Evolutionary conservation across 1,139 yeast genomes (phyloP), one percentile per base, ranked within the genome.

Genomic region (Schwanniomyces etchellsii): DNA sequence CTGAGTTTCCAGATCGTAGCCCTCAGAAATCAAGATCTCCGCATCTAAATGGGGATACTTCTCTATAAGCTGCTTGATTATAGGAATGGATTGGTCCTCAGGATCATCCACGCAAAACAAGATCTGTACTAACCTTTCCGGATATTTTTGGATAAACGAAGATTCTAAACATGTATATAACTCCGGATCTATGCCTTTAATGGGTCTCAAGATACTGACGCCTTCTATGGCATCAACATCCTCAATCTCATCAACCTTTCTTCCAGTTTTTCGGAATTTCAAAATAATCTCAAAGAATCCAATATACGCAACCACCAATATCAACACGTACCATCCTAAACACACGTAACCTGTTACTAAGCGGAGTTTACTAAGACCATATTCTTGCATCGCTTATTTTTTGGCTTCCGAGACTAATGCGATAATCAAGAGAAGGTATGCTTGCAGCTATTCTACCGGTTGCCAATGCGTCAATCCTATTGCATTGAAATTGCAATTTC

Each of bases 121-220:
- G 35, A 86, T 69, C 55, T 86, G 94, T 26, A 82, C 55, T 39
- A 67, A 70, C 17, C 60, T 56, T 1, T 34, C 28, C 1, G 91
- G 85, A 44, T 84, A 85, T 16, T 71, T 62, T 49, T 86, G 96
- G 28, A 63, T 55, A 40, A 86, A 75, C 6, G 88, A 74, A 15
- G 84, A 72, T 38, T 73, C 75, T 28, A 88, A 59, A 48, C 95
- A 86, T 9, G 70, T 56, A 28, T 67, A 70, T 57, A 85, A 64
- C 42, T 81, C 91, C 1, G 89, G 74, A 50, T 86, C 96, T 16
- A 84, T 61, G 4, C 96, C 96, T 46, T 84, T 83, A 33, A 88
- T 64, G 1, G 96, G 96, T 20, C 96, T 61, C 28, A 86, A 53
- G 26, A 88, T 83, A 2, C 91, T 75, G 5, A 88, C 95, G 3